These are phyloP conservation scores for Fraxinus anomala DNA, from an alignment of 257 asterid genomes.

Conservation along the genomic window DNA sequence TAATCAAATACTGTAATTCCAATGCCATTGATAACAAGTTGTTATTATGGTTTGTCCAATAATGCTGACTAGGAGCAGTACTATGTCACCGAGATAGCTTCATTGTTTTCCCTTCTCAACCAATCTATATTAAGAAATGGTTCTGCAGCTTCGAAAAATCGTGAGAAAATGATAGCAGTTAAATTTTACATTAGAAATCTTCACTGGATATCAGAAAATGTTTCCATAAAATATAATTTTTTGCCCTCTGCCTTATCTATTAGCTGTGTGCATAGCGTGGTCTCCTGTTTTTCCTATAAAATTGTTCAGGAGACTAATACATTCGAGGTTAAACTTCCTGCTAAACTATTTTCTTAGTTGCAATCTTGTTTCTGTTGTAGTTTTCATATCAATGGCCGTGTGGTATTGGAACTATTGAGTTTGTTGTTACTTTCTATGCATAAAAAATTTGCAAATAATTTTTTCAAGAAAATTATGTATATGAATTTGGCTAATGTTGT, in stretches of 20 bases:
- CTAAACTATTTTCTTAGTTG: neutral
- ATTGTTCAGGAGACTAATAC: neutral
- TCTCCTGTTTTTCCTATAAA: neutral
- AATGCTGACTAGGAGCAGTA: neutral
- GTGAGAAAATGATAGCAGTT: neutral
- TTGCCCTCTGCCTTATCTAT: neutral
- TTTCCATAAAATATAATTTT: neutral
- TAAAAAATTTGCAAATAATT: neutral
- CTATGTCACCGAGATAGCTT: neutral
- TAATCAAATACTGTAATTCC: neutral
- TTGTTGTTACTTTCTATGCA: slow-evolving; percentile 5
- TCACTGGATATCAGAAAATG: neutral
- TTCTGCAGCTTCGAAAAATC: neutral
- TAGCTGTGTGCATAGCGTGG: neutral
- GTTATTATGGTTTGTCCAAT: neutral
- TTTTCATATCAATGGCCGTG: neutral
- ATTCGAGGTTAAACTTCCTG: neutral
- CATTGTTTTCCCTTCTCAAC: neutral
- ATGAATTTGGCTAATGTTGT: slow-evolving; percentile 13
- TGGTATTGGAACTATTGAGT: neutral
- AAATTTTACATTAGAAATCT: neutral
- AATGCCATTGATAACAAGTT: neutral
- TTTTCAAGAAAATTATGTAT: neutral
- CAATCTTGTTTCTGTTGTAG: neutral
- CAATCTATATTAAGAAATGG: neutral